Conservation (phyloP, 768 basidiomycete genomes). For the Leucogyrophana mollusca region DNA sequence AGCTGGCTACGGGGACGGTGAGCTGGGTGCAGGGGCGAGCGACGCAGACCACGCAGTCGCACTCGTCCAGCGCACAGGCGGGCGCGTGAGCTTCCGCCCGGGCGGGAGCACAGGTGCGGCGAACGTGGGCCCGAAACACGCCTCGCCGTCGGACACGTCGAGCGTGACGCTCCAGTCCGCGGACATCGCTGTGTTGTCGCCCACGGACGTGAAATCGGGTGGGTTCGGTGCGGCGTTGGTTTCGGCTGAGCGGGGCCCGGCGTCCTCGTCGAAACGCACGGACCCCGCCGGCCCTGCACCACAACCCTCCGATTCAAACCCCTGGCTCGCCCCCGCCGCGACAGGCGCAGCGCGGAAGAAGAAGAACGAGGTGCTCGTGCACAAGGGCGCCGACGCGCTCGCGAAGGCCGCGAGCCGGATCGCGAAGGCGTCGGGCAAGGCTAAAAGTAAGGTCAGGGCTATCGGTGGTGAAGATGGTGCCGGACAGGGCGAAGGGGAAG, state of each 20-base stretch:
- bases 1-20: too few relatives aligned
- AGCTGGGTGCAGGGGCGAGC: too few relatives aligned
- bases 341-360: slow-evolving; percentile 52
- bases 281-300: slow-evolving; percentile 11
- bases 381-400: slow-evolving; percentile 77
- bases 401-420: slow-evolving; percentile 60
- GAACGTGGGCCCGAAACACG: slow-evolving; percentile 4
- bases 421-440: slow-evolving; percentile 57
- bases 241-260: slow-evolving; percentile 8
- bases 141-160: slow-evolving; percentile 55
- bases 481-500: slow-evolving; percentile 57
- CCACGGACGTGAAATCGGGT: background rate
- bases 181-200: slow-evolving; percentile 41
- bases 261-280: slow-evolving; percentile 1
- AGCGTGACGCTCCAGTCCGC: slow-evolving; percentile 67
- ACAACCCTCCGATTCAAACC: slow-evolving; percentile 45
- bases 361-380: slow-evolving; percentile 54
- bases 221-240: slow-evolving; percentile 12
- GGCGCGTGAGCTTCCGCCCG: slow-evolving; percentile 64
- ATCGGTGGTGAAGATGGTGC: slow-evolving; percentile 50
- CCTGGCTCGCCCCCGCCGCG: slow-evolving; percentile 59
- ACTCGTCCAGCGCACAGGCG: slow-evolving; percentile 56
- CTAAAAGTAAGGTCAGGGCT: slow-evolving; percentile 71
- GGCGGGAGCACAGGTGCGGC: slow-evolving; percentile 29
- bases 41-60: slow-evolving; percentile 9